Percentiles rank a stretch among this genome's conserved stretches.
These are phyloP conservation scores for Bassia scoparia DNA, from an alignment of 148 eudicot species.

Conservation along the genomic window DNA sequence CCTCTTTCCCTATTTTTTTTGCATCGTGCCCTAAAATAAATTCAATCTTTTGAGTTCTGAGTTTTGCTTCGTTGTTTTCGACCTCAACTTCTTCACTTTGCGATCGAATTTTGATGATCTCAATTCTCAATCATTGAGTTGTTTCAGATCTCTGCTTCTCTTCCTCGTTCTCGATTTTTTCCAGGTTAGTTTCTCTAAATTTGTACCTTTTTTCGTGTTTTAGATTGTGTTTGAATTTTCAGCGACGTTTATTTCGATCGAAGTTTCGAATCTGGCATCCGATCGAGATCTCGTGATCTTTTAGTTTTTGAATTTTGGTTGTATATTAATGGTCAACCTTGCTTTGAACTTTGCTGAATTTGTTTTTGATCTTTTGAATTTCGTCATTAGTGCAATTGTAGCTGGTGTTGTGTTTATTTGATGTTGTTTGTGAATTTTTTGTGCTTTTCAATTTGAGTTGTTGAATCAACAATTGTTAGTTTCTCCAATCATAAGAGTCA, in stretches of 20 bases:
- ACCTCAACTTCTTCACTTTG: neutral
- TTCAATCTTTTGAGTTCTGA: neutral
- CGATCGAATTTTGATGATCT: neutral
- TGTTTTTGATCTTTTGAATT: too few species aligned
- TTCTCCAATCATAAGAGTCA: too few species aligned
- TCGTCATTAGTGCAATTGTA: too few species aligned
- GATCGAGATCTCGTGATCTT: constrained; percentile 1
- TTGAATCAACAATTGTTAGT: too few species aligned
- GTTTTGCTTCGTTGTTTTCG: neutral
- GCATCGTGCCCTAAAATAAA: neutral
- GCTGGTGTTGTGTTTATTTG: too few species aligned
- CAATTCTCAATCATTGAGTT: neutral
- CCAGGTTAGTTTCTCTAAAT: neutral
- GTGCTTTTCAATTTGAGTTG: too few species aligned
- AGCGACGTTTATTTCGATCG: neutral
- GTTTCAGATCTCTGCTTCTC: neutral
- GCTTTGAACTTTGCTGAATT: too few species aligned
- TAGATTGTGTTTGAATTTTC: neutral
- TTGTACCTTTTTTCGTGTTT: neutral
- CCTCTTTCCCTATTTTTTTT: neutral
- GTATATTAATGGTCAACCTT: neutral
- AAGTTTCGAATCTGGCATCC: neutral
- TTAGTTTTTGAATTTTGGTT: neutral
- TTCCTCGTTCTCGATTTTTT: neutral
- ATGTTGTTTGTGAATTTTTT: too few species aligned